phyloP scores from a whole-genome alignment of 1,139 yeast species.

The Blastobotrys indianensis region DNA sequence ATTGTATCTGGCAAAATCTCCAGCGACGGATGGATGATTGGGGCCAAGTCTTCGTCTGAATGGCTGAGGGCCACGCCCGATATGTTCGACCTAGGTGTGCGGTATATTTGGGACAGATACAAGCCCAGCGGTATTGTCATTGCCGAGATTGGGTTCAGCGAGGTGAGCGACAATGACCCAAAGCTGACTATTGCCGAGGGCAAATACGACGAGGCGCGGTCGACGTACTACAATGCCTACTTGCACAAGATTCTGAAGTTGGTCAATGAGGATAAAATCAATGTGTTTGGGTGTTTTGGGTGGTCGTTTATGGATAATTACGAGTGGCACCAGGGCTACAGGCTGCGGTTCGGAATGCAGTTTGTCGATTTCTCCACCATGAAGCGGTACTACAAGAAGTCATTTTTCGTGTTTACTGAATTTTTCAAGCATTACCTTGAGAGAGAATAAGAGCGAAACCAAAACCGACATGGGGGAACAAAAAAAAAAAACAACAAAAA shows the following conservation, averaged over 20 bases:
- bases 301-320: conserved; percentile 37
- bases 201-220: conserved; percentile 30
- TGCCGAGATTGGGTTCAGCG: conserved; percentile 35
- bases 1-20: conserved; percentile 12
- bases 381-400: conserved; percentile 34
- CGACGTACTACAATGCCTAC: conserved; percentile 32
- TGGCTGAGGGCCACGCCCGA: conserved; percentile 19
- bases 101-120: conserved; percentile 16
- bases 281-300: conserved; percentile 32
- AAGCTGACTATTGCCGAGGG: conserved; percentile 27
- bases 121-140: conserved; percentile 16
- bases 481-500: no score
- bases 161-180: conserved; percentile 27
- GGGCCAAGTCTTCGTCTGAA: conserved; percentile 26
- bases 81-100: conserved; percentile 15
- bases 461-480: no score
- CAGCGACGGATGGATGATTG: conserved; percentile 31
- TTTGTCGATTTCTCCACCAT: conserved; percentile 35
- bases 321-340: conserved; percentile 33
- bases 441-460: background rate
- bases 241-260: conserved; percentile 30
- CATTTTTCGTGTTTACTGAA: conserved; percentile 26
- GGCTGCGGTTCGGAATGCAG: conserved; percentile 34
- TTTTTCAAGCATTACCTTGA: conserved; percentile 12
- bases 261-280: conserved; percentile 26